Percentiles rank a stretch among this genome's conserved stretches.
Evolutionary conservation across 1,284 basidiomycete species (phyloP).

Genomic region (Ustilago hordei): DNA sequence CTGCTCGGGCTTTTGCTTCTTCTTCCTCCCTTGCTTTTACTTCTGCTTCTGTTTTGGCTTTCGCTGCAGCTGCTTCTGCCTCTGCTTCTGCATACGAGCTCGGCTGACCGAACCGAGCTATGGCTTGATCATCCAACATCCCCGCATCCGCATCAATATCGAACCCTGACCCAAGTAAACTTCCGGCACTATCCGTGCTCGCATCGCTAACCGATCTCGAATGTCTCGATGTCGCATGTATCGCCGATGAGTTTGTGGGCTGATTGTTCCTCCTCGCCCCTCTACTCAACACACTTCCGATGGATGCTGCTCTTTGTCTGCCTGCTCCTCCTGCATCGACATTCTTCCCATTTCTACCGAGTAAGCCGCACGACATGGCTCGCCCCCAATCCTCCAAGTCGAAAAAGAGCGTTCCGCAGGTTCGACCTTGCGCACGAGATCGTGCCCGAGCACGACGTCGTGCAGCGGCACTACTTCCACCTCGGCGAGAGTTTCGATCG

Average conservation of each 20-base stretch:
- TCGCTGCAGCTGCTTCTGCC: conserved; percentile 12
- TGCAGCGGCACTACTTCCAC: conserved; percentile 20
- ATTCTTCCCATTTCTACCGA: conserved; percentile 8
- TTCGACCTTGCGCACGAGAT: conserved; percentile 27
- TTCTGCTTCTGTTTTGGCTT: conserved; percentile 13
- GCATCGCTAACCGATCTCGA: conserved; percentile 33
- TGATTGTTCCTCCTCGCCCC: conserved; percentile 24
- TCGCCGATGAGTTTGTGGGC: neutral
- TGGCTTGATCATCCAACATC: conserved; percentile 54
- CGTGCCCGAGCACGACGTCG: conserved; percentile 38
- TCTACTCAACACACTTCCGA: conserved; percentile 42
- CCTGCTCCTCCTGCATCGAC: neutral
- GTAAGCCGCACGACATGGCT: conserved; percentile 32
- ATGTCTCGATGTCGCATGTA: conserved; percentile 21
- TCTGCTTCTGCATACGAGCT: neutral
- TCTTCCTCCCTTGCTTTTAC: conserved; percentile 17
- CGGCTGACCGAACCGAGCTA: conserved; percentile 38
- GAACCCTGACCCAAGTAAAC: conserved; percentile 24
- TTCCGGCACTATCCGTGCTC: conserved; percentile 40
- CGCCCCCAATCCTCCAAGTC: conserved; percentile 27
- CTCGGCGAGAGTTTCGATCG: conserved; percentile 46
- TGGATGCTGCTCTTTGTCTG: conserved; percentile 29
- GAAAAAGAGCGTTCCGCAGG: conserved; percentile 28
- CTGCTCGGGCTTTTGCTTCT: conserved; percentile 19
- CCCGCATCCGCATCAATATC: conserved; percentile 56